These are phyloP conservation scores for Hibiscus syriacus DNA, from an alignment of 345 rosid genomes.

Conservation along the genomic window DNA sequence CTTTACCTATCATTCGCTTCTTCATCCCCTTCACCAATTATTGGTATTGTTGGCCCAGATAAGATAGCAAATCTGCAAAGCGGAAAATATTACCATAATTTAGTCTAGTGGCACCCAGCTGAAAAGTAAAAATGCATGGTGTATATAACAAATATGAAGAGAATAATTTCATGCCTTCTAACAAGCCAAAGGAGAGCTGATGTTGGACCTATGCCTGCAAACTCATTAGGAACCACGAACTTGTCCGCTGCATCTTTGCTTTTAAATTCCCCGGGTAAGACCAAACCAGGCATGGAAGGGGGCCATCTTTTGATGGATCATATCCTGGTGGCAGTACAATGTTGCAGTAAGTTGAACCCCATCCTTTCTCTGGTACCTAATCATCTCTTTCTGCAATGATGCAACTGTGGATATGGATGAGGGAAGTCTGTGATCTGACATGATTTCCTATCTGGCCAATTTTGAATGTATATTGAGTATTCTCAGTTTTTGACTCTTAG, in stretches of 20 bases:
- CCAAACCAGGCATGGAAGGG: conserved; percentile 94
- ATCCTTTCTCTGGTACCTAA: conserved; percentile 89
- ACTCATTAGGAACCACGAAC: conserved; percentile 99
- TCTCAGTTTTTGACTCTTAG: conserved; percentile 95
- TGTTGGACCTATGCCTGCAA: conserved; percentile 90
- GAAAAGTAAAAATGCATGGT: conserved; percentile 1
- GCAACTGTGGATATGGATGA: conserved; percentile 97
- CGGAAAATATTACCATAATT: conserved; percentile 14
- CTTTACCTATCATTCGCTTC: conserved; percentile 95
- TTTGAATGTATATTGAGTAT: conserved; percentile 77
- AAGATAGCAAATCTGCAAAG: conserved; percentile 79
- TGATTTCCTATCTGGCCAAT: conserved; percentile 79
- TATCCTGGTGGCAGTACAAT: conserved; percentile 85
- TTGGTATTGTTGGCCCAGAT: conserved; percentile 97
- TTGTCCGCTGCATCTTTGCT: conserved; percentile 99
- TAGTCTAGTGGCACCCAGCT: conserved; percentile 5
- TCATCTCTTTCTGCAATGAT: conserved; percentile 91
- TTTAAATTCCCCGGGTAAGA: conserved; percentile 97
- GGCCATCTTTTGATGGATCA: conserved; percentile 83
- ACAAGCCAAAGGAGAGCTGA: conserved; percentile 97
- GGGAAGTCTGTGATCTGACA: conserved; percentile 80
- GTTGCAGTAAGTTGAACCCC: conserved; percentile 98
- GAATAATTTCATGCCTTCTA: conserved; percentile 52
- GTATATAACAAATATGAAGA: neutral
- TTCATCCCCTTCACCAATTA: conserved; percentile 93